phyloP scores from a whole-genome alignment of 2,329 filamentous ascomycete species.

The Xylariales sp. region DNA sequence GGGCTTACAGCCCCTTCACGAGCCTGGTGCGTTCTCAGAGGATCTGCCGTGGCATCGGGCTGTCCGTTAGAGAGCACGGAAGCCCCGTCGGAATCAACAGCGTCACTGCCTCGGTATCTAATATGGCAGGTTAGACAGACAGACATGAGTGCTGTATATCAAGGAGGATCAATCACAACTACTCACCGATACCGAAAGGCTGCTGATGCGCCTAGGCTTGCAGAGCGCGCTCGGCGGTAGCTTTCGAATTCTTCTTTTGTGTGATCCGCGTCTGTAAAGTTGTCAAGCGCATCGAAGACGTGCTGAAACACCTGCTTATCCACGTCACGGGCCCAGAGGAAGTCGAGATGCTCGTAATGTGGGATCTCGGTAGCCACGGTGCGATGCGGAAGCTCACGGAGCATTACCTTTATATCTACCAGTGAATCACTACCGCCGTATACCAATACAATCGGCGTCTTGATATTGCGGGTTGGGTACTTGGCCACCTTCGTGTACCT shows the following conservation, averaged over 20 bases:
- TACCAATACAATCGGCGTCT: conserved; percentile 86
- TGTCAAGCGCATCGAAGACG: conserved; percentile 83
- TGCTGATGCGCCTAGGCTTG: conserved; percentile 36
- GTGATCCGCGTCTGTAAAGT: conserved; percentile 56
- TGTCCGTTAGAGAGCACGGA: conserved; percentile 17
- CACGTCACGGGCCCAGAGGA: conserved; percentile 88
- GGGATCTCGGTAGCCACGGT: conserved; percentile 83
- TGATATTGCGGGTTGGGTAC: conserved; percentile 96
- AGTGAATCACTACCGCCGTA: conserved; percentile 93
- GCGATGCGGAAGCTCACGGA: conserved; percentile 78
- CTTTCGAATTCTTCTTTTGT: conserved; percentile 56
- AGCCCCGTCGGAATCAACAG: conserved; percentile 21
- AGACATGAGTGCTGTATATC: too few relatives aligned
- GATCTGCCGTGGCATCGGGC: conserved; percentile 13
- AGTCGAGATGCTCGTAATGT: conserved; percentile 95
- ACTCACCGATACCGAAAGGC: conserved; percentile 27
- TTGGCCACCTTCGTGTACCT: conserved; percentile 96
- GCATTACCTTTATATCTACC: conserved; percentile 90
- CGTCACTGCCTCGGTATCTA: conserved; percentile 19
- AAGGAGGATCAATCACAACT: too few relatives aligned
- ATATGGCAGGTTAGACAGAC: too few relatives aligned
- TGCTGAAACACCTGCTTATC: conserved; percentile 82
- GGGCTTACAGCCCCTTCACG: conserved; percentile 15
- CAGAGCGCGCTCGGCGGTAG: conserved; percentile 48
- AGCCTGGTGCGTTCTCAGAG: conserved; percentile 16